Conservation (phyloP, 2,329 filamentous ascomycete species). For the Coleophoma cylindrospora region DNA sequence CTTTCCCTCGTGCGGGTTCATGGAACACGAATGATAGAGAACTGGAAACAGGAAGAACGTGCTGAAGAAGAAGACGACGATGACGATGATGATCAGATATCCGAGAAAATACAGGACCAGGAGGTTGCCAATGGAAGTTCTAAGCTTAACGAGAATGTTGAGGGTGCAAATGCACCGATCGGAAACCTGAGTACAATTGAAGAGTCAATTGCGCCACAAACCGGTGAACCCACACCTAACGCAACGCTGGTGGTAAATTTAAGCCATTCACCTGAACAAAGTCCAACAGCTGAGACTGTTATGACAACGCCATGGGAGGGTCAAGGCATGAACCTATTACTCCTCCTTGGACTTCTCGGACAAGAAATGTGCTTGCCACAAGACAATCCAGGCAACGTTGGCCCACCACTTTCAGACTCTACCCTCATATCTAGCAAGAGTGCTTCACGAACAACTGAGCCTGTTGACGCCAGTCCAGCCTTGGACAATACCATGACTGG, state of each 20-base stretch:
- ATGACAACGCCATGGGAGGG: slow-evolving; percentile 12
- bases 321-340: not conserved
- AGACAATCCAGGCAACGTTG: not conserved
- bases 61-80: slow-evolving; percentile 56
- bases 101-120: slow-evolving; percentile 11
- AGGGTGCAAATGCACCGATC: slow-evolving; percentile 26
- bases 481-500: not conserved
- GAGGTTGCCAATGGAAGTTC: slow-evolving; percentile 8
- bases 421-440: not conserved
- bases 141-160: slow-evolving; percentile 9
- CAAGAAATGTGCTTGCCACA: not conserved
- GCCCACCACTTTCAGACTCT: not conserved
- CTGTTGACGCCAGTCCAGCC: not conserved
- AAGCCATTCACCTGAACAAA: slow-evolving; percentile 4
- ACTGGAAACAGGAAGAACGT: slow-evolving; percentile 74
- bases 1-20: slow-evolving; percentile 87
- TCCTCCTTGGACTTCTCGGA: no score
- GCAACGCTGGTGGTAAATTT: not conserved
- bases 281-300: slow-evolving; percentile 2
- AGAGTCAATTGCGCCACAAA: slow-evolving; percentile 4
- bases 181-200: slow-evolving; percentile 23
- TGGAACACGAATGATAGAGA: slow-evolving; percentile 92
- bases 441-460: not conserved
- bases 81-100: slow-evolving; percentile 25
- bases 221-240: not conserved